These are phyloP conservation scores for Cordyceps sp. DNA, from an alignment of 2,329 filamentous ascomycete genomes.

Conservation along the genomic window DNA sequence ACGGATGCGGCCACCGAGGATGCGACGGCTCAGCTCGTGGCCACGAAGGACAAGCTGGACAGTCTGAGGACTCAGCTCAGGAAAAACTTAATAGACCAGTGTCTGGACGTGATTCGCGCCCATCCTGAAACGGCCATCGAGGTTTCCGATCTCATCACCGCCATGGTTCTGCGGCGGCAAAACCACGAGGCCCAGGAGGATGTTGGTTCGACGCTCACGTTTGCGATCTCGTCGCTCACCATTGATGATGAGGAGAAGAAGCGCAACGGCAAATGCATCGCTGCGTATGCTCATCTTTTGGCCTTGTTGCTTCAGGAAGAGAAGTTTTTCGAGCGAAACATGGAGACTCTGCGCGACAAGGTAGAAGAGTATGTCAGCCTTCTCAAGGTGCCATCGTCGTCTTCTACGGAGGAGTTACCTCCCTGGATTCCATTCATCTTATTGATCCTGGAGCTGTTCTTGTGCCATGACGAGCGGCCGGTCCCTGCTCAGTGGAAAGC, in stretches of 20 bases:
- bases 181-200: slow-evolving; percentile 44
- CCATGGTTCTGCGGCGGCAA: slow-evolving; percentile 46
- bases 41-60: slow-evolving; percentile 61
- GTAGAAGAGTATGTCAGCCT: slow-evolving; percentile 64
- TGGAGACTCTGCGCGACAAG: slow-evolving; percentile 60
- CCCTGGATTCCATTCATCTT: slow-evolving; percentile 88
- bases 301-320: slow-evolving; percentile 75
- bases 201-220: slow-evolving; percentile 67
- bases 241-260: slow-evolving; percentile 48
- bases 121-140: slow-evolving; percentile 85
- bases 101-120: slow-evolving; percentile 73
- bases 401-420: slow-evolving; percentile 60
- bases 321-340: slow-evolving; percentile 60
- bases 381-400: slow-evolving; percentile 51
- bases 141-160: slow-evolving; percentile 69
- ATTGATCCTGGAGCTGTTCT: slow-evolving; percentile 72
- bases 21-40: slow-evolving; percentile 5
- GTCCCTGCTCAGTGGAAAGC: slow-evolving; percentile 53
- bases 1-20: slow-evolving; percentile 6
- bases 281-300: slow-evolving; percentile 81
- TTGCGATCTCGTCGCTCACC: slow-evolving; percentile 59
- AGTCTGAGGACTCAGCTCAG: slow-evolving; percentile 56
- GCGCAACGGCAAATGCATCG: slow-evolving; percentile 45
- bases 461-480: slow-evolving; percentile 81
- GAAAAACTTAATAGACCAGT: slow-evolving; percentile 70